Percentiles rank a stretch among this genome's conserved stretches.
These are phyloP conservation scores for Tagetes patula DNA, from an alignment of 129 eudicot species.

Conservation along the genomic window DNA sequence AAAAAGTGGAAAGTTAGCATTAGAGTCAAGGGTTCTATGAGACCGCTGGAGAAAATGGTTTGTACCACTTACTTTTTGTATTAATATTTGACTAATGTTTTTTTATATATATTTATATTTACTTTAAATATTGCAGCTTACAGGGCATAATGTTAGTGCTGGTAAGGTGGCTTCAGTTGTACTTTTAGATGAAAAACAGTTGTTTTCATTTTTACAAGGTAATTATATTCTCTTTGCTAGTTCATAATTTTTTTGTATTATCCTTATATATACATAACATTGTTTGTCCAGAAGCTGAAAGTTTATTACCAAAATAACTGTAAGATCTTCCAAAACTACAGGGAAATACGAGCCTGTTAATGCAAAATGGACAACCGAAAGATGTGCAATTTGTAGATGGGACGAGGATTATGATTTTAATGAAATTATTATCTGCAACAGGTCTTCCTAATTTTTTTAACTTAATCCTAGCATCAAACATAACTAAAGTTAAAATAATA, in stretches of 20 bases:
- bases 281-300: constrained; percentile 12
- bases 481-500: background rate
- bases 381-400: constrained; percentile 91
- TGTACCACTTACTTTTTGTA: constrained; percentile 25
- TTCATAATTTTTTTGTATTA: background rate
- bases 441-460: constrained; percentile 38
- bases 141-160: constrained; percentile 33
- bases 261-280: background rate
- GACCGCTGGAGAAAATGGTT: constrained; percentile 70
- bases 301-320: background rate
- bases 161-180: constrained; percentile 17
- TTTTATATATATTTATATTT: constrained; percentile 7
- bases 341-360: constrained; percentile 69
- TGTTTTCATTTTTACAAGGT: constrained; percentile 57
- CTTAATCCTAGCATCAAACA: constrained; percentile 9
- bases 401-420: constrained; percentile 87
- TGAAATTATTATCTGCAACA: constrained; percentile 77
- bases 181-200: constrained; percentile 50
- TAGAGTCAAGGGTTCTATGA: constrained; percentile 63
- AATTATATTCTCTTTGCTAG: background rate
- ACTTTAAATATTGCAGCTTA: constrained; percentile 46
- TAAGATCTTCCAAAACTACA: constrained; percentile 25
- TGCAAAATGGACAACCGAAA: constrained; percentile 82
- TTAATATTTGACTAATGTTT: background rate
- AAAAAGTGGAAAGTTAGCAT: constrained; percentile 86